Conservation (phyloP, 352 stramenopile species). For the Pythium myriotylum region DNA sequence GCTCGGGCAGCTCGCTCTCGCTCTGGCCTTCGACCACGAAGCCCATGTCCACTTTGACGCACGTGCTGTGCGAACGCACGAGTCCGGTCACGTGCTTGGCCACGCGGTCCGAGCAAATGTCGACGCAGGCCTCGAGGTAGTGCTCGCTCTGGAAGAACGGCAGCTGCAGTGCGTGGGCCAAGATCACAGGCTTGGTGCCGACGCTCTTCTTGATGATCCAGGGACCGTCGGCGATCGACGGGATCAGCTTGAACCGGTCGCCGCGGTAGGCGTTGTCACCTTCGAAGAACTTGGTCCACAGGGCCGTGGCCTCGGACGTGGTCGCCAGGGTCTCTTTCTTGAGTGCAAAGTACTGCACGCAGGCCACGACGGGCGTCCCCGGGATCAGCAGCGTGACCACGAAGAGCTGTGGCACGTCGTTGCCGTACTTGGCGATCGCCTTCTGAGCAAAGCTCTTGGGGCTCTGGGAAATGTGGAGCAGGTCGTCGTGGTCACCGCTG, state of each 20-base stretch:
- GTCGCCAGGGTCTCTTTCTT: conserved; percentile 27
- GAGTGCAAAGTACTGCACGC: conserved; percentile 77
- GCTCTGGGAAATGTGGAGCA: conserved; percentile 68
- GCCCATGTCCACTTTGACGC: conserved; percentile 75
- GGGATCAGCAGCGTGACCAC: conserved; percentile 76
- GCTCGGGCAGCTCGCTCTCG: conserved; percentile 73
- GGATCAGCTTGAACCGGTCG: conserved; percentile 80
- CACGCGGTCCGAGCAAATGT: conserved; percentile 75
- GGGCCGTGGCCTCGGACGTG: conserved; percentile 15
- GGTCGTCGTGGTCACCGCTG: conserved; percentile 59
- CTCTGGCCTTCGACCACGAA: conserved; percentile 79
- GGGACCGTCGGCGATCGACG: conserved; percentile 70
- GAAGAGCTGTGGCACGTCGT: conserved; percentile 72
- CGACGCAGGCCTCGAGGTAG: conserved; percentile 79
- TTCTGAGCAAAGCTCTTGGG: conserved; percentile 73
- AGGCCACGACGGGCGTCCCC: conserved; percentile 61
- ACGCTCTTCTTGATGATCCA: conserved; percentile 86
- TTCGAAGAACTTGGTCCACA: conserved; percentile 70
- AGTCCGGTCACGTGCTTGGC: conserved; percentile 81
- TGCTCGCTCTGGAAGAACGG: conserved; percentile 56
- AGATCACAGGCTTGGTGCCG: conserved; percentile 74
- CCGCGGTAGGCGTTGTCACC: conserved; percentile 72
- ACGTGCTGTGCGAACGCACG: conserved; percentile 65
- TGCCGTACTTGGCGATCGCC: conserved; percentile 62
- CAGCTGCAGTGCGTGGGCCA: conserved; percentile 65